Percentiles rank a stretch among this genome's conserved stretches.
These are phyloP conservation scores for Lanmaoa rubissima DNA, from an alignment of 768 basidiomycete genomes.

Conservation along the genomic window DNA sequence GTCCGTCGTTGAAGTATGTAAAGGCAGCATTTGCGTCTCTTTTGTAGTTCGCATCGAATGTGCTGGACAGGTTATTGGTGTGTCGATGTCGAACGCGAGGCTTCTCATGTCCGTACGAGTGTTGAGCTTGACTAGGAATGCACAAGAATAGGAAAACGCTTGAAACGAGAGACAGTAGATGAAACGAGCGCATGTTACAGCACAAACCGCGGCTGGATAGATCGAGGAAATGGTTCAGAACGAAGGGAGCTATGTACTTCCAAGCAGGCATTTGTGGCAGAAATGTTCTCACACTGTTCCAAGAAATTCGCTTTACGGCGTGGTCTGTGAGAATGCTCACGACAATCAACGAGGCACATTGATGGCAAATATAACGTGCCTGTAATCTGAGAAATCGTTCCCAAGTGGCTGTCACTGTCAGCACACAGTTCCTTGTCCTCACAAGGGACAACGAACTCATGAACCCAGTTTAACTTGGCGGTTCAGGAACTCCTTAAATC, in stretches of 20 bases:
- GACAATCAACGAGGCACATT: no score
- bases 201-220: conserved; percentile 4
- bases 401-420: neutral
- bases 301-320: no score
- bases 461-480: neutral
- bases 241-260: neutral
- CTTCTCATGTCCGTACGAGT: conserved; percentile 9
- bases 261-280: neutral
- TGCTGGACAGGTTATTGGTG: neutral
- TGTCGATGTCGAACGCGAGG: conserved; percentile 11
- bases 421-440: neutral
- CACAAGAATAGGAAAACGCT: conserved; percentile 14
- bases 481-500: no score
- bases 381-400: neutral
- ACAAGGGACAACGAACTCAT: neutral
- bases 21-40: conserved; percentile 19
- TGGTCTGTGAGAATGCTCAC: neutral
- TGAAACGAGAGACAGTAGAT: conserved; percentile 24
- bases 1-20: conserved; percentile 29
- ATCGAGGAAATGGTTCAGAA: neutral
- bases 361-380: neutral
- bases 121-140: conserved; percentile 8
- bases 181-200: conserved; percentile 30
- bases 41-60: conserved; percentile 10
- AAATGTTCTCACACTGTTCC: neutral